phyloP scores from a whole-genome alignment of 1,284 basidiomycete species.

The Ustilago curta region DNA sequence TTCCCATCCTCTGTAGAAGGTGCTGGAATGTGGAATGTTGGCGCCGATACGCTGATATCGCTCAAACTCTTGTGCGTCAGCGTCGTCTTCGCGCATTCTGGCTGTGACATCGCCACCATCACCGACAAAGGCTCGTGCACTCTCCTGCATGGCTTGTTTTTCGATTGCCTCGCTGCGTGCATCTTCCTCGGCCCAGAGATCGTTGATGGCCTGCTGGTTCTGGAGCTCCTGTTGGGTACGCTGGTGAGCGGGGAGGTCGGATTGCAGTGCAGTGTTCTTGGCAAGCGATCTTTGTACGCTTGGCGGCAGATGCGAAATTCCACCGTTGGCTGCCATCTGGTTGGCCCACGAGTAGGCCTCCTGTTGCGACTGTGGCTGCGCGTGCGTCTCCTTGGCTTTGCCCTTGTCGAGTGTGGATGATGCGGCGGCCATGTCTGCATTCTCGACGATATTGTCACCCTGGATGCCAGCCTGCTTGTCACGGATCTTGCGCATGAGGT shows the following conservation, averaged over 20 bases:
- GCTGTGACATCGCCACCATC: constrained; percentile 61
- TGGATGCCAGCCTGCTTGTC: constrained; percentile 86
- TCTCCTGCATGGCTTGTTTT: constrained; percentile 29
- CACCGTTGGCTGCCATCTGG: constrained; percentile 38
- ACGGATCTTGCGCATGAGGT: constrained; percentile 84
- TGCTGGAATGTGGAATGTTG: constrained; percentile 47
- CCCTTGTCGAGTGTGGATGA: constrained; percentile 30
- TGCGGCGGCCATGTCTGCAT: constrained; percentile 11
- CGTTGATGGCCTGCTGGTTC: constrained; percentile 51
- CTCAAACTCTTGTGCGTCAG: constrained; percentile 59
- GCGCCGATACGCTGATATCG: constrained; percentile 57
- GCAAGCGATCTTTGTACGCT: constrained; percentile 35
- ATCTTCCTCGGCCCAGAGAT: constrained; percentile 67
- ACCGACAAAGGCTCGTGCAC: constrained; percentile 53
- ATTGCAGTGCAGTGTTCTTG: constrained; percentile 19
- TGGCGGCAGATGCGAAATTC: constrained; percentile 35
- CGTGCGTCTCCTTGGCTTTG: constrained; percentile 53
- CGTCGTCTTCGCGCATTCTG: constrained; percentile 64
- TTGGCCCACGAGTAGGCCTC: constrained; percentile 51
- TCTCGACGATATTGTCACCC: constrained; percentile 79
- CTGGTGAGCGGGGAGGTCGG: constrained; percentile 10
- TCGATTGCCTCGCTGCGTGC: constrained; percentile 52
- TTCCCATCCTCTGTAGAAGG: constrained; percentile 53
- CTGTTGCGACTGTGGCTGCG: constrained; percentile 42
- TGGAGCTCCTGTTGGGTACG: constrained; percentile 33